A percentile compares a stretch with the other conserved stretches of the same genome.
These are phyloP conservation scores for Pterocarpus santalinus DNA, from an alignment of 306 rosid species.

Conservation along the genomic window DNA sequence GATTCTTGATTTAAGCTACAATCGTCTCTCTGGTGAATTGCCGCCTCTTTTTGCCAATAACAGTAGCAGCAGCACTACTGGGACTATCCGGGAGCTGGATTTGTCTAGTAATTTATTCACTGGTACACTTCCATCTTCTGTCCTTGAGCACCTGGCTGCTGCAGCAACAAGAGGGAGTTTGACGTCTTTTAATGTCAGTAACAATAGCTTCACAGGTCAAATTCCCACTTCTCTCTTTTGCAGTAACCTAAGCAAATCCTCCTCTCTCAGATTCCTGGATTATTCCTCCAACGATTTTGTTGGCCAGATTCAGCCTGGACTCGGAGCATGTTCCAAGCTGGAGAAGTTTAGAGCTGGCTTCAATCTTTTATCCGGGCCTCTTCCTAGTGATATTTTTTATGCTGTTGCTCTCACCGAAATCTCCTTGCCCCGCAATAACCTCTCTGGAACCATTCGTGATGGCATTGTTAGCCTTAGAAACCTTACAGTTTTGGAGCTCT, in stretches of 20 bases:
- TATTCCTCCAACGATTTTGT: constrained; percentile 67
- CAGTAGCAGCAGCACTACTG: neutral
- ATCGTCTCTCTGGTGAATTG: constrained; percentile 56
- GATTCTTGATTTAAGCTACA: constrained; percentile 71
- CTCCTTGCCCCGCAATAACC: constrained; percentile 68
- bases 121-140: constrained; percentile 65
- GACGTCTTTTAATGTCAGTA: constrained; percentile 76
- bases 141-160: constrained; percentile 49
- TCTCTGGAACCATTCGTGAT: constrained; percentile 63
- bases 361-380: constrained; percentile 63
- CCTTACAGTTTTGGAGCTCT: constrained; percentile 77
- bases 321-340: constrained; percentile 71
- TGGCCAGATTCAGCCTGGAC: constrained; percentile 59
- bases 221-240: constrained; percentile 67
- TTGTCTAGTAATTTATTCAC: constrained; percentile 78
- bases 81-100: constrained; percentile 54
- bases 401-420: constrained; percentile 59
- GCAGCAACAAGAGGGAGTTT: constrained; percentile 44
- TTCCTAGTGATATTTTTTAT: constrained; percentile 71
- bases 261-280: constrained; percentile 66
- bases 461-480: constrained; percentile 58
- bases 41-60: constrained; percentile 37
- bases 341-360: constrained; percentile 79
- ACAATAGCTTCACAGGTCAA: constrained; percentile 75
- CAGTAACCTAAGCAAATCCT: constrained; percentile 39